These are phyloP conservation scores for Mycogone perniciosa DNA, from an alignment of 2,329 filamentous ascomycete genomes.

Conservation along the genomic window DNA sequence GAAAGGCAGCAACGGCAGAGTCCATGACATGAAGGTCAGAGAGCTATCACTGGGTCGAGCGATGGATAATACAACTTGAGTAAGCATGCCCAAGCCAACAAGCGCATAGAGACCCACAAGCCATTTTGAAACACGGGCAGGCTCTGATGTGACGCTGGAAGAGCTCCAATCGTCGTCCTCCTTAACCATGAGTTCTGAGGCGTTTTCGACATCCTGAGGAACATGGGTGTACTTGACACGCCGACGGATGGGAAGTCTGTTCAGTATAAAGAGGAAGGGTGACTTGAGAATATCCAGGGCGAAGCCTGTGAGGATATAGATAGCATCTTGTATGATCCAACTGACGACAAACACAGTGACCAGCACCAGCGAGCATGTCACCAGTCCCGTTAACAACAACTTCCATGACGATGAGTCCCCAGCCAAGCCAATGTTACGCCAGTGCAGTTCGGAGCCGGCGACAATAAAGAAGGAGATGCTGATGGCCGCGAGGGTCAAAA, in stretches of 20 bases:
- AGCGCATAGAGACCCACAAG: slow-evolving; percentile 9
- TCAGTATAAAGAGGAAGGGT: slow-evolving; percentile 16
- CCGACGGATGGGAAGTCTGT: slow-evolving; percentile 6
- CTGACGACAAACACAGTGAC: slow-evolving; percentile 12
- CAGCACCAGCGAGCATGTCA: slow-evolving; percentile 20
- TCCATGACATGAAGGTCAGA: slow-evolving; percentile 30
- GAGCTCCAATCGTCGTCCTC: slow-evolving; percentile 8
- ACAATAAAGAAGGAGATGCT: slow-evolving; percentile 22
- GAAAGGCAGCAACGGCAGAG: slow-evolving; percentile 25
- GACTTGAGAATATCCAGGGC: slow-evolving; percentile 20
- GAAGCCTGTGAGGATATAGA: slow-evolving; percentile 14
- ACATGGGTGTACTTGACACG: slow-evolving; percentile 17
- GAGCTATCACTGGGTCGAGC: slow-evolving; percentile 24
- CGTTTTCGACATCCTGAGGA: slow-evolving; percentile 21
- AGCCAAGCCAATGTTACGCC: slow-evolving; percentile 26
- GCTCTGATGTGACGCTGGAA: slow-evolving; percentile 6
- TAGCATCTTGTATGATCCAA: slow-evolving; percentile 23
- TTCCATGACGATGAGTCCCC: slow-evolving; percentile 25
- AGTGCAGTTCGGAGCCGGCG: slow-evolving; percentile 28
- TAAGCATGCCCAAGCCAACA: slow-evolving; percentile 14
- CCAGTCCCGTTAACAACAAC: slow-evolving; percentile 24
- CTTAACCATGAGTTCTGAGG: slow-evolving; percentile 11
- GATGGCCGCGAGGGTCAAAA: slow-evolving; percentile 15
- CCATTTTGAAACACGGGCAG: slow-evolving; percentile 2
- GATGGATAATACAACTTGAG: slow-evolving; percentile 17